phyloP scores from a whole-genome alignment of 257 asterid genomes.

The Jacaranda mimosifolia region DNA sequence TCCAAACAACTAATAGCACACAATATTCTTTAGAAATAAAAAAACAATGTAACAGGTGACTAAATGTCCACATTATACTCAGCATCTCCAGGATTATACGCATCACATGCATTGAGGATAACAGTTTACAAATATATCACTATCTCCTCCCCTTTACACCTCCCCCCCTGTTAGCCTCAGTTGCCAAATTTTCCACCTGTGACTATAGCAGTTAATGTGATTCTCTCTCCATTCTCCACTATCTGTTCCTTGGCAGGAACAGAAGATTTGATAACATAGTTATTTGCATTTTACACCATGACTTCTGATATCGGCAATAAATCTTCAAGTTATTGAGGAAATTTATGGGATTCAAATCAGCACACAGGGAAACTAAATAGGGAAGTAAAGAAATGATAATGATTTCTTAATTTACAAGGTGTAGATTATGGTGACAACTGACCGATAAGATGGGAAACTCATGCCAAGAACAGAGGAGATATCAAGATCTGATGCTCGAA shows the following conservation, averaged over 20 bases:
- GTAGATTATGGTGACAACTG: constrained; percentile 40
- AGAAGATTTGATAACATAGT: too few relatives aligned
- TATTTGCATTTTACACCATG: too few relatives aligned
- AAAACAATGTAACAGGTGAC: neutral
- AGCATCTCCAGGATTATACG: constrained; percentile 15
- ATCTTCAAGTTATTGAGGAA: constrained; percentile 10
- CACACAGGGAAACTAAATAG: neutral
- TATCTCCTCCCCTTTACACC: too few relatives aligned
- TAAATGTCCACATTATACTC: constrained; percentile 8
- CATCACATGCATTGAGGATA: neutral
- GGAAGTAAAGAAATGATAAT: constrained; percentile 1
- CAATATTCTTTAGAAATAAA: constrained; percentile 13
- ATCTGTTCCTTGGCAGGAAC: too few relatives aligned
- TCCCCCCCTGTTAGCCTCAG: too few relatives aligned
- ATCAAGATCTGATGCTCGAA: constrained; percentile 95
- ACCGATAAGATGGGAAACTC: constrained; percentile 98
- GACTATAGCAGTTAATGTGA: too few relatives aligned
- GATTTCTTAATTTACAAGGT: neutral
- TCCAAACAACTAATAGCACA: constrained; percentile 9
- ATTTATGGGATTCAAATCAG: constrained; percentile 5
- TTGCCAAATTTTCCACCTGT: too few relatives aligned
- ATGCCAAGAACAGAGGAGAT: constrained; percentile 94
- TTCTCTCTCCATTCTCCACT: too few relatives aligned
- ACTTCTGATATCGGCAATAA: constrained; percentile 2
- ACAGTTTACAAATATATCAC: too few relatives aligned